phyloP scores from a whole-genome alignment of 2,329 filamentous ascomycete species.

The Penicillium sp. region DNA sequence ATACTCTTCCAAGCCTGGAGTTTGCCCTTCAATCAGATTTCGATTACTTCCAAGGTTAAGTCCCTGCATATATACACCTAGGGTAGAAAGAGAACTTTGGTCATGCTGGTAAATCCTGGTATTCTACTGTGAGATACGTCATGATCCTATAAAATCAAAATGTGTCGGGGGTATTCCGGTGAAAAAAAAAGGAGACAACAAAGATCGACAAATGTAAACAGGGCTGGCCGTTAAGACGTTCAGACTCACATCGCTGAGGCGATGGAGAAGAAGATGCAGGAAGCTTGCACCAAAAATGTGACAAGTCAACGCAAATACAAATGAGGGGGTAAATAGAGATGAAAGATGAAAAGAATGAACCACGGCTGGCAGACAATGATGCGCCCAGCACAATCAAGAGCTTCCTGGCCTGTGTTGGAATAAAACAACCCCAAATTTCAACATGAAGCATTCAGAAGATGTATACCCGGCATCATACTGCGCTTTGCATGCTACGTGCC shows the following conservation, averaged over 20 bases:
- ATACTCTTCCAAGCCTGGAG: slow-evolving; percentile 3
- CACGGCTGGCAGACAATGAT: slow-evolving; percentile 14
- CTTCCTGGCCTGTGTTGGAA: slow-evolving; percentile 5
- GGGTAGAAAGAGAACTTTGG: slow-evolving; percentile 1
- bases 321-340: slow-evolving; percentile 3
- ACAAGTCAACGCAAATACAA: slow-evolving; percentile 11
- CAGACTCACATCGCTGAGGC: slow-evolving; percentile 11
- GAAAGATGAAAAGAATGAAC: slow-evolving; percentile 15
- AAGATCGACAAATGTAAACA: slow-evolving; percentile 10
- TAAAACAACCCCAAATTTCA: slow-evolving; percentile 9
- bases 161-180: slow-evolving; percentile 35
- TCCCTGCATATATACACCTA: background rate
- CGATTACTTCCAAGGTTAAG: background rate
- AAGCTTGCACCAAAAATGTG: slow-evolving; percentile 8
- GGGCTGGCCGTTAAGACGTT: slow-evolving; percentile 13
- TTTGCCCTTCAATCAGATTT: slow-evolving; percentile 13
- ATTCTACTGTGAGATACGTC: slow-evolving; percentile 10
- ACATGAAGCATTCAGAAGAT: slow-evolving; percentile 13
- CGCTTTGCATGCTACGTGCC: slow-evolving; percentile 19
- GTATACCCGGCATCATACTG: slow-evolving; percentile 19
- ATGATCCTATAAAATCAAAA: slow-evolving; percentile 15
- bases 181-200: slow-evolving; percentile 14
- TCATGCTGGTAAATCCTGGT: background rate
- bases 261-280: slow-evolving; percentile 4
- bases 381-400: slow-evolving; percentile 23